phyloP scores from a whole-genome alignment of 768 basidiomycete genomes.

The Kwoniella heveanensis region DNA sequence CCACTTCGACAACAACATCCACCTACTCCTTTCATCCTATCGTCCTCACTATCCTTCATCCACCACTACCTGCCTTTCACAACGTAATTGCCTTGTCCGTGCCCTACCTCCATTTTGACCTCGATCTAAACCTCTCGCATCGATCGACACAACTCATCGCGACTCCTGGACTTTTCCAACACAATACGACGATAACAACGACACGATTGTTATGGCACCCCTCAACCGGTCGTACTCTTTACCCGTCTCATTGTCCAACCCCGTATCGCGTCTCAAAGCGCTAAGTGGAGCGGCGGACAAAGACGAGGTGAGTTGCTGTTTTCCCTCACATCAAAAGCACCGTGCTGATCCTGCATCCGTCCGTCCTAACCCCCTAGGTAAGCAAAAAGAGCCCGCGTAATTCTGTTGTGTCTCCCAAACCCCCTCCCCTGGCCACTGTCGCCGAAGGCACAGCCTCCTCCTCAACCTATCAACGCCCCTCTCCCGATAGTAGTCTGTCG shows the following conservation, averaged over 20 bases:
- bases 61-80: not conserved
- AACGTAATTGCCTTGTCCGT: not conserved
- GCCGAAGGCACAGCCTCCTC: slow-evolving; percentile 14
- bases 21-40: not conserved
- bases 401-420: not conserved
- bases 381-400: slow-evolving; percentile 27
- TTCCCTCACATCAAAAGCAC: not conserved
- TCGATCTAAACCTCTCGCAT: not conserved
- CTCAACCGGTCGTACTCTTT: slow-evolving; percentile 53
- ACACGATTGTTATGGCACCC: slow-evolving; percentile 50
- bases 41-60: no score
- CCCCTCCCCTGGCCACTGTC: slow-evolving; percentile 17
- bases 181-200: no score
- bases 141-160: not conserved
- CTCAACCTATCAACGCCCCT: slow-evolving; percentile 14
- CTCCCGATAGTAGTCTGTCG: slow-evolving; percentile 10
- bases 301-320: slow-evolving; percentile 50
- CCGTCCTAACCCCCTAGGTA: slow-evolving; percentile 24
- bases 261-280: slow-evolving; percentile 50
- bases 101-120: not conserved
- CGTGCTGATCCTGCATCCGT: not conserved
- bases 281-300: slow-evolving; percentile 47
- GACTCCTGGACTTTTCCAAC: no score
- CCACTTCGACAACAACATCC: not conserved
- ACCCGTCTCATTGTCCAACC: slow-evolving; percentile 52